Evolutionary conservation across 2,329 filamentous ascomycete genomes (phyloP).

Genomic region (Xylariales sp.): DNA sequence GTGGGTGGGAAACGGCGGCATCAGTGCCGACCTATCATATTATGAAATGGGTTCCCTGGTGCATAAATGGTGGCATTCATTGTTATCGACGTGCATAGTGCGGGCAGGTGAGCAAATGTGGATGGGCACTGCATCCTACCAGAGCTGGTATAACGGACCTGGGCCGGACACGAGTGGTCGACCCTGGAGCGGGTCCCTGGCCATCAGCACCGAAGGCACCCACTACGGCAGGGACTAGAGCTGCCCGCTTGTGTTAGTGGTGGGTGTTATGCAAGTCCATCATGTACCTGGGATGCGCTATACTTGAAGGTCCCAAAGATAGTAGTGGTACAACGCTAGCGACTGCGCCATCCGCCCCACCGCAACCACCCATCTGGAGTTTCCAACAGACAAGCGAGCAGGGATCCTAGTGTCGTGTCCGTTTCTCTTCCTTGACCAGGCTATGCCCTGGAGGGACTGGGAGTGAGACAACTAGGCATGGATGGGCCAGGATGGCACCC

Average conservation of each 20-base stretch:
- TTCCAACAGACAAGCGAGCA: conserved; percentile 7
- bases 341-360: conserved; percentile 6
- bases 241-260: not conserved
- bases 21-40: conserved; percentile 4
- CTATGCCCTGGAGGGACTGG: conserved; percentile 8
- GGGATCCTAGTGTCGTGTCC: conserved; percentile 4
- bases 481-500: conserved; percentile 29
- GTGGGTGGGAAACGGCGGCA: too few relatives aligned
- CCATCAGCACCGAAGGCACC: not conserved
- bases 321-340: conserved; percentile 4
- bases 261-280: conserved; percentile 5
- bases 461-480: conserved; percentile 49
- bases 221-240: not conserved
- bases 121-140: conserved; percentile 6
- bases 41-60: not conserved
- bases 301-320: conserved; percentile 6
- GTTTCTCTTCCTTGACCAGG: conserved; percentile 9
- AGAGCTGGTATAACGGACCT: conserved; percentile 1
- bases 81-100: conserved; percentile 5
- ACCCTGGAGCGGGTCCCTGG: too few relatives aligned
- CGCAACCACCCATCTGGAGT: conserved; percentile 7
- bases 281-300: not conserved
- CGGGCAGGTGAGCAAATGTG: conserved; percentile 3
- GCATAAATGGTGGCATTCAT: conserved; percentile 8
- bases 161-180: not conserved